A percentile compares a stretch with the other conserved stretches of the same genome.
These are phyloP conservation scores for Rhizophora mangle DNA, from an alignment of 345 rosid genomes.

Conservation along the genomic window DNA sequence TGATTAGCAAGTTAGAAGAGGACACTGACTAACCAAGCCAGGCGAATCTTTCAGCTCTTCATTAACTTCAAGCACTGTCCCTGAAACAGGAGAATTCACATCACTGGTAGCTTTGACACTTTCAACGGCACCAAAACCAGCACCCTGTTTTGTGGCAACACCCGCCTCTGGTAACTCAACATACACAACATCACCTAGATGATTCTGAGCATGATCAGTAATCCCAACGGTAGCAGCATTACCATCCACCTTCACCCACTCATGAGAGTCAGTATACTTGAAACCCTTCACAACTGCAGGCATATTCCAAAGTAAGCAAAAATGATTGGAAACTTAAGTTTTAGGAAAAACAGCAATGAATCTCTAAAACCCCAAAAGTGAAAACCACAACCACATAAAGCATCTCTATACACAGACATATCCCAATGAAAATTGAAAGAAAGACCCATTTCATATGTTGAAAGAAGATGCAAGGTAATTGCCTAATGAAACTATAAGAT, in stretches of 20 bases:
- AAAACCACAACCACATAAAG: neutral
- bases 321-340: conserved; percentile 1
- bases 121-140: conserved; percentile 90
- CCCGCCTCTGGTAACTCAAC: conserved; percentile 90
- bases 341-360: neutral
- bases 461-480: no score
- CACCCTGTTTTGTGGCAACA: conserved; percentile 55
- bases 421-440: neutral
- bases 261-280: conserved; percentile 84
- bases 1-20: conserved; percentile 7
- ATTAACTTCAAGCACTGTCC: conserved; percentile 74
- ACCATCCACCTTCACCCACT: conserved; percentile 88
- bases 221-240: conserved; percentile 77
- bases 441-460: neutral
- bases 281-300: conserved; percentile 73
- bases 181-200: conserved; percentile 93
- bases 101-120: conserved; percentile 99
- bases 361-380: neutral
- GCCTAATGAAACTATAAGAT: no score
- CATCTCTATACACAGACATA: neutral
- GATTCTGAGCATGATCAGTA: conserved; percentile 97
- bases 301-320: neutral
- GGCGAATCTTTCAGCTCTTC: conserved; percentile 59
- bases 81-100: conserved; percentile 85
- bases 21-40: conserved; percentile 78